phyloP scores from a whole-genome alignment of 768 basidiomycete species.

The Tephrocybe sp. region DNA sequence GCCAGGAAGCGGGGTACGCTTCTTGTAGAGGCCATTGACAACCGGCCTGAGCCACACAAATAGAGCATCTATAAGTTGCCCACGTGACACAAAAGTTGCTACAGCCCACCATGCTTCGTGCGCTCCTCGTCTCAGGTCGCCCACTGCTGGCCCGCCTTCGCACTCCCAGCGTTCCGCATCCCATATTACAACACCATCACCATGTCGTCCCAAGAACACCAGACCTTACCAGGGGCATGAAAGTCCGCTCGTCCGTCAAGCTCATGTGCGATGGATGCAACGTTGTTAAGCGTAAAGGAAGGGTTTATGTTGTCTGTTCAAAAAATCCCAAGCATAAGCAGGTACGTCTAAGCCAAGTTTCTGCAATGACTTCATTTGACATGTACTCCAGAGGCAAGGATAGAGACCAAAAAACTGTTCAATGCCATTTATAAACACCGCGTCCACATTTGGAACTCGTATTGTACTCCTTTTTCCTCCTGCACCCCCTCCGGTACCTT shows the following conservation, averaged over 20 bases:
- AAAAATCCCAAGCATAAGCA: conserved; percentile 98
- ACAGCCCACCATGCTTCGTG: conserved; percentile 51
- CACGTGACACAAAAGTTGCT: conserved; percentile 9
- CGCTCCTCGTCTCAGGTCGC: conserved; percentile 59
- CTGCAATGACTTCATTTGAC: conserved; percentile 7
- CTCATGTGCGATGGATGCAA: conserved; percentile 92
- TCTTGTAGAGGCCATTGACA: conserved; percentile 24
- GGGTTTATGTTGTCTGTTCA: conserved; percentile 88
- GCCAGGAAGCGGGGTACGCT: conserved; percentile 38
- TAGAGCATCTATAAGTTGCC: not conserved
- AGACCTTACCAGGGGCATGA: conserved; percentile 75
- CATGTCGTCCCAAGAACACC: conserved; percentile 29
- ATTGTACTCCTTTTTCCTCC: conserved; percentile 79
- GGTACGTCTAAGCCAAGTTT: conserved; percentile 41
- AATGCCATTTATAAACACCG: conserved; percentile 26
- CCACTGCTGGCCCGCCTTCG: conserved; percentile 56
- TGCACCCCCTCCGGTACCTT: conserved; percentile 73
- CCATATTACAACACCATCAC: conserved; percentile 26
- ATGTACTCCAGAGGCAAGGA: conserved; percentile 57
- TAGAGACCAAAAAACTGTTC: conserved; percentile 24
- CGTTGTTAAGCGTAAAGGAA: conserved; percentile 85
- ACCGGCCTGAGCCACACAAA: not conserved
- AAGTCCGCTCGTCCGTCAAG: conserved; percentile 94
- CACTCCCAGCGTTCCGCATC: conserved; percentile 28
- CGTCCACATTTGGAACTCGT: conserved; percentile 97